Evolutionary conservation across 768 basidiomycete species (phyloP).

Genomic region (Rhizopogon roseolus): DNA sequence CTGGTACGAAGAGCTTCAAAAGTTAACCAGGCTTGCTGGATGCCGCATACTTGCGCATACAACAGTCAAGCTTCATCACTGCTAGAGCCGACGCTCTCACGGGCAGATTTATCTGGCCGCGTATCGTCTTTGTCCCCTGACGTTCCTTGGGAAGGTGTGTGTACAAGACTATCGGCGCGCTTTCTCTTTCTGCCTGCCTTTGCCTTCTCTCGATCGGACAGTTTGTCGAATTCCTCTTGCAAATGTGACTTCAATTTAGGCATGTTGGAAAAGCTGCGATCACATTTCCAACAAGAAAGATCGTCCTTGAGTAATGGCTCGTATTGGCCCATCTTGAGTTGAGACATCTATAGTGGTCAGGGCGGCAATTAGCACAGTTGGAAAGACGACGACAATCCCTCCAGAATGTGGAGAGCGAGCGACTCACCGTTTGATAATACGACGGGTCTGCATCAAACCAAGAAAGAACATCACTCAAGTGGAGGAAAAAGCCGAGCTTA

Average conservation of each 20-base stretch:
- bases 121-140: neutral
- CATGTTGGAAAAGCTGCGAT: slow-evolving; percentile 59
- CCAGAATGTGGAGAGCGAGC: neutral
- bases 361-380: slow-evolving; percentile 1
- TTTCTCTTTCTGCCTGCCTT: slow-evolving; percentile 39
- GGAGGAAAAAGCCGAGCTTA: slow-evolving; percentile 76
- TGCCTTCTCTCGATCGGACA: slow-evolving; percentile 36
- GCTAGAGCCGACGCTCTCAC: neutral
- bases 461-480: slow-evolving; percentile 68
- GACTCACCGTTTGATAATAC: slow-evolving; percentile 47
- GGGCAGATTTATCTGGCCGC: neutral
- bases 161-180: slow-evolving; percentile 14
- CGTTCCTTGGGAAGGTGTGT: neutral
- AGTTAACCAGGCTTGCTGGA: neutral
- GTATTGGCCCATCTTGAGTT: slow-evolving; percentile 47
- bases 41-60: neutral
- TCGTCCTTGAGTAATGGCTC: slow-evolving; percentile 64
- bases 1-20: neutral
- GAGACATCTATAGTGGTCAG: slow-evolving; percentile 40
- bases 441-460: slow-evolving; percentile 72
- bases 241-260: slow-evolving; percentile 73
- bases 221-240: slow-evolving; percentile 64
- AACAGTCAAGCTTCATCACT: no score
- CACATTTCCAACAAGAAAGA: slow-evolving; percentile 70
- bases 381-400: neutral